These are phyloP conservation scores for Narthecium ossifragum DNA, from an alignment of 106 monocot genomes.

Conservation along the genomic window DNA sequence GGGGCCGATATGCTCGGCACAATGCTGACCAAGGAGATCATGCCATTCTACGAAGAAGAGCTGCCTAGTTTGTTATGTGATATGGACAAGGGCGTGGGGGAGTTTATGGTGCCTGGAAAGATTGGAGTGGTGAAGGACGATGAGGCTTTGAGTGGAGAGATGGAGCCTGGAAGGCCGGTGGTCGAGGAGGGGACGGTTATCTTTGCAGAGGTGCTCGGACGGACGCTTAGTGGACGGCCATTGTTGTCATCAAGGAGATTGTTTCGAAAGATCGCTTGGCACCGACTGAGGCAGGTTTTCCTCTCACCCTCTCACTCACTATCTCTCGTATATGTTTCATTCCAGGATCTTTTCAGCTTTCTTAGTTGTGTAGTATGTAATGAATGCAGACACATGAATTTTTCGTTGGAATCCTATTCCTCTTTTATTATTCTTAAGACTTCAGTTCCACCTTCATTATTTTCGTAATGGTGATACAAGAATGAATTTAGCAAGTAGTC, in stretches of 20 bases:
- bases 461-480: too few species aligned
- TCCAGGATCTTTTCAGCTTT: too few species aligned
- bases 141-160: conserved; percentile 29
- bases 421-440: too few species aligned
- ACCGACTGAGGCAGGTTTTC: conserved; percentile 95
- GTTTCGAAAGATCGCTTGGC: conserved; percentile 81
- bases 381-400: too few species aligned
- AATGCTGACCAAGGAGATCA: conserved; percentile 85
- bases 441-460: too few species aligned
- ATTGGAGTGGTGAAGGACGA: conserved; percentile 77
- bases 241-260: conserved; percentile 73
- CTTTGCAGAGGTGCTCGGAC: conserved; percentile 79
- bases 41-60: conserved; percentile 58
- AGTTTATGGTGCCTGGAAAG: conserved; percentile 36
- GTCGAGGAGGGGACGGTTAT: conserved; percentile 69
- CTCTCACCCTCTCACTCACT: conserved; percentile 12
- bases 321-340: too few species aligned
- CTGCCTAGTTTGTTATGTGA: conserved; percentile 48
- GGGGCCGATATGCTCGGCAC: conserved; percentile 72
- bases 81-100: conserved; percentile 30
- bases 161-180: conserved; percentile 37
- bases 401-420: too few species aligned
- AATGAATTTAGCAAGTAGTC: neutral
- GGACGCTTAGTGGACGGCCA: conserved; percentile 83
- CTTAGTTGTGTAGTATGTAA: too few species aligned